These are phyloP conservation scores for Vitis riparia DNA, from an alignment of 164 flowering plant species.

Conservation along the genomic window DNA sequence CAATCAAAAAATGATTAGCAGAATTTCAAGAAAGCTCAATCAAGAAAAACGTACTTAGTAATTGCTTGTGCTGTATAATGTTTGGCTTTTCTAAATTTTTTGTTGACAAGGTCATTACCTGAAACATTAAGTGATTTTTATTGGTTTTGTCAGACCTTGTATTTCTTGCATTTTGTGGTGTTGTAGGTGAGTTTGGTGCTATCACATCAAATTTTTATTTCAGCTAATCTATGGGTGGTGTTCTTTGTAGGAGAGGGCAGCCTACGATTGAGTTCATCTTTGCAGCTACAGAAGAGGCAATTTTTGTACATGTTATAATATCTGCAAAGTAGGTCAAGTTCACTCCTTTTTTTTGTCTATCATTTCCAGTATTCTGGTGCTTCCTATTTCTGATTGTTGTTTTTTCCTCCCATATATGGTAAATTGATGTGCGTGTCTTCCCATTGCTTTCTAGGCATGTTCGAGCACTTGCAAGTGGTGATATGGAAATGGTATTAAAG, in stretches of 20 bases:
- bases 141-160: too few species aligned
- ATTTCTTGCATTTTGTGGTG: too few species aligned
- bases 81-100: too few species aligned
- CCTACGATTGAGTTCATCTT: conserved; percentile 83
- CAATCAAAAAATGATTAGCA: too few species aligned
- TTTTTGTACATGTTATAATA: conserved; percentile 81
- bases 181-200: not conserved
- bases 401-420: not conserved
- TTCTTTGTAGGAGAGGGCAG: conserved; percentile 73
- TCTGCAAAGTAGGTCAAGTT: conserved; percentile 73
- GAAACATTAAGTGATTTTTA: too few species aligned
- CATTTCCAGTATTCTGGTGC: not conserved
- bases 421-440: conserved; percentile 11
- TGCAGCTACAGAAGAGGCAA: conserved; percentile 88
- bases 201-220: not conserved
- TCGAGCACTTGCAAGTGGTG: conserved; percentile 70
- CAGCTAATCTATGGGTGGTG: conserved; percentile 2
- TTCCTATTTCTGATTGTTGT: conserved; percentile 2
- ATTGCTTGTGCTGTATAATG: too few species aligned
- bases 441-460: conserved; percentile 52
- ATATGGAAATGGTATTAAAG: conserved; percentile 55
- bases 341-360: conserved; percentile 8
- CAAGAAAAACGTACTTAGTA: too few species aligned
- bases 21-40: too few species aligned
- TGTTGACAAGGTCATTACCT: too few species aligned